These are phyloP conservation scores for Pythium biforme DNA, from an alignment of 352 stramenopile genomes.

Conservation along the genomic window DNA sequence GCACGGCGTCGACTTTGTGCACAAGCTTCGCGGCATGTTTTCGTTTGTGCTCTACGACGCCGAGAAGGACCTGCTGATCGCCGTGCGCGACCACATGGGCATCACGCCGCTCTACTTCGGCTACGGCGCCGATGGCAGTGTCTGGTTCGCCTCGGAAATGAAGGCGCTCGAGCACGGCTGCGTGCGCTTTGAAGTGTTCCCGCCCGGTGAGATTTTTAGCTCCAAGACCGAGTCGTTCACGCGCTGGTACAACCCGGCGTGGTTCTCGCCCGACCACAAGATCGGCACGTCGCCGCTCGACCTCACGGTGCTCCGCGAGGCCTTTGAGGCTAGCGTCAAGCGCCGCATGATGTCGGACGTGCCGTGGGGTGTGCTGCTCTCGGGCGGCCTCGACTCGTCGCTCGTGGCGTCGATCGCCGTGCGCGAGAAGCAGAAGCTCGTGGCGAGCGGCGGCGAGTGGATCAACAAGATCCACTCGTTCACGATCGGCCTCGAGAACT, in stretches of 20 bases:
- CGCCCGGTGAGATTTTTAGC: conserved; percentile 88
- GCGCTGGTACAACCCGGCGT: conserved; percentile 95
- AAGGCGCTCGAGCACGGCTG: conserved; percentile 92
- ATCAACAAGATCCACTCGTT: conserved; percentile 98
- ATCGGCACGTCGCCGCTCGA: conserved; percentile 66
- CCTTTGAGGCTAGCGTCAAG: conserved; percentile 95
- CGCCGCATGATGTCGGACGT: conserved; percentile 99
- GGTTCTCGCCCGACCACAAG: conserved; percentile 78
- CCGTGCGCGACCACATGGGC: conserved; percentile 96
- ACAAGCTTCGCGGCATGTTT: conserved; percentile 97
- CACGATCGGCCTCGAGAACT: conserved; percentile 96
- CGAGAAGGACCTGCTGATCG: conserved; percentile 92
- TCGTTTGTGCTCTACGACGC: conserved; percentile 98
- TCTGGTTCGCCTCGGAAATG: conserved; percentile 98
- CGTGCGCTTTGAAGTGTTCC: conserved; percentile 87
- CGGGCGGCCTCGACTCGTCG: conserved; percentile 97
- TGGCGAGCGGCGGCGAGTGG: conserved; percentile 75
- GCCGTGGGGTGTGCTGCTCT: conserved; percentile 98
- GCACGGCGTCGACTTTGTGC: conserved; percentile 88
- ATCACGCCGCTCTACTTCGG: conserved; percentile 99
- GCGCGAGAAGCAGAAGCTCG: conserved; percentile 89
- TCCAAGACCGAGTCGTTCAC: conserved; percentile 89
- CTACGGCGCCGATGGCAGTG: conserved; percentile 95
- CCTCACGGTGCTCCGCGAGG: conserved; percentile 72
- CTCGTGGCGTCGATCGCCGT: conserved; percentile 96